A percentile compares a stretch with the other conserved stretches of the same genome.
phyloP scores from a whole-genome alignment of 495 filamentous ascomycete genomes.

The Daldinia decipiens region DNA sequence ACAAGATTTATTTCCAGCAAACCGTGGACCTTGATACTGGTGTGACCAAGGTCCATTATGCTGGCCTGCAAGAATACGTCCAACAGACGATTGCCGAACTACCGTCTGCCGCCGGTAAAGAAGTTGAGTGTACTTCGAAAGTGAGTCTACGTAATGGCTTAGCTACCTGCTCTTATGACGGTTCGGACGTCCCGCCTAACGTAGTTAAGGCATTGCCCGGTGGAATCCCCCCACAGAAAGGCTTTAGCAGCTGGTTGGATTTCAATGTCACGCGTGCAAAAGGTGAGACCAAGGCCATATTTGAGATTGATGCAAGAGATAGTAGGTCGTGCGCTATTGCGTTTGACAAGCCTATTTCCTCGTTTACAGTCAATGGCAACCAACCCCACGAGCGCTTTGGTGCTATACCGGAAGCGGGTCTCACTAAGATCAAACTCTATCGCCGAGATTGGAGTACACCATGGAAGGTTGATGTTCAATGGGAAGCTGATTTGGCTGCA shows the following conservation, averaged over 20 bases:
- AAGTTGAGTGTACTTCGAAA: slow-evolving; percentile 62
- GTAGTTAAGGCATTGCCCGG: slow-evolving; percentile 57
- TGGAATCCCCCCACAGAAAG: slow-evolving; percentile 57
- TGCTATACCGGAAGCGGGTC: slow-evolving; percentile 56
- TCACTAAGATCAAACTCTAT: slow-evolving; percentile 67
- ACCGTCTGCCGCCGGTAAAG: slow-evolving; percentile 74
- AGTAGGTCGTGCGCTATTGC: slow-evolving; percentile 75
- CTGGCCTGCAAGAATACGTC: slow-evolving; percentile 77
- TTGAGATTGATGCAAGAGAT: slow-evolving; percentile 71
- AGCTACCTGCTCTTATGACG: slow-evolving; percentile 74
- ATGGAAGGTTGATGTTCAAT: slow-evolving; percentile 82
- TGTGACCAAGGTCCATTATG: slow-evolving; percentile 72
- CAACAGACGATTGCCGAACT: slow-evolving; percentile 70
- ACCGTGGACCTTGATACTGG: slow-evolving; percentile 80
- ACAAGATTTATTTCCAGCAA: slow-evolving; percentile 91
- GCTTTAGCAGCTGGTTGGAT: slow-evolving; percentile 68
- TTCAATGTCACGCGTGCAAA: slow-evolving; percentile 65
- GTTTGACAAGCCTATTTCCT: slow-evolving; percentile 69
- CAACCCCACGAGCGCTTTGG: slow-evolving; percentile 68
- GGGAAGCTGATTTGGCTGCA: slow-evolving; percentile 56
- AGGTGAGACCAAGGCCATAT: slow-evolving; percentile 57
- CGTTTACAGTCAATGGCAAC: slow-evolving; percentile 65
- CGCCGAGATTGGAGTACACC: slow-evolving; percentile 76
- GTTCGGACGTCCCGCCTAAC: slow-evolving; percentile 65
- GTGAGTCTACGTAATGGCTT: slow-evolving; percentile 56